Percentiles rank a stretch among this genome's conserved stretches.
Conservation (phyloP, 139 green algal genomes). For the Chlamydomonas incerta region DNA sequence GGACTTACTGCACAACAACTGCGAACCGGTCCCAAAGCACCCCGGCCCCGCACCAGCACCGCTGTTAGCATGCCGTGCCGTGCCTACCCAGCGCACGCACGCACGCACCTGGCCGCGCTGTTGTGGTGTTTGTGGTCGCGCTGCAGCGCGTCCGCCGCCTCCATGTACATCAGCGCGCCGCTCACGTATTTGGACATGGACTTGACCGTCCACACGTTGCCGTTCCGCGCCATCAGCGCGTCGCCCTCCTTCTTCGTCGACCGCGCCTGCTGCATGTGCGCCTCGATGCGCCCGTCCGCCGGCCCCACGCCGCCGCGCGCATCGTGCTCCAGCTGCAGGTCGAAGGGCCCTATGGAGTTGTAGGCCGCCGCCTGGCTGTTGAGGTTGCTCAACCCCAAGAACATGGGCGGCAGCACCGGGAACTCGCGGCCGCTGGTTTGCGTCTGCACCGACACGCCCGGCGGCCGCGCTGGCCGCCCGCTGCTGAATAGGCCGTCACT, state of each 20-base stretch:
- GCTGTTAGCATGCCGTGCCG: too few species aligned
- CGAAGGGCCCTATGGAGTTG: conserved; percentile 39
- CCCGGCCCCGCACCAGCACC: too few species aligned
- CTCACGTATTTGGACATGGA: conserved; percentile 40
- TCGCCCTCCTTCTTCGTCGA: conserved; percentile 13
- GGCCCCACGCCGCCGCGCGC: background rate
- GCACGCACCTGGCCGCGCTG: background rate
- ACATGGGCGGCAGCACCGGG: conserved; percentile 9
- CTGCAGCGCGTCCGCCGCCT: conserved; percentile 47
- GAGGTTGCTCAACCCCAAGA: background rate
- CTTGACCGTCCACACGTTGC: conserved; percentile 19
- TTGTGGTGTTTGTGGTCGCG: background rate
- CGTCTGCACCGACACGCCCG: conserved; percentile 10
- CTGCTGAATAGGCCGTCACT: conserved; percentile 1
- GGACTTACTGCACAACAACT: too few species aligned
- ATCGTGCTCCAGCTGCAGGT: conserved; percentile 23
- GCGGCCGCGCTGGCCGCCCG: background rate
- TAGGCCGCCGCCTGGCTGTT: conserved; percentile 18
- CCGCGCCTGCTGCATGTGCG: background rate
- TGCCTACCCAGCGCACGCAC: too few species aligned
- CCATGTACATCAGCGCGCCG: conserved; percentile 46
- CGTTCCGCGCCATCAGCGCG: background rate
- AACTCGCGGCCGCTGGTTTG: conserved; percentile 11
- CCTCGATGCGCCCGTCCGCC: background rate
- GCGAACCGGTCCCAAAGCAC: too few species aligned